Conservation (phyloP, 768 basidiomycete genomes). For the Mycena belliarum region DNA sequence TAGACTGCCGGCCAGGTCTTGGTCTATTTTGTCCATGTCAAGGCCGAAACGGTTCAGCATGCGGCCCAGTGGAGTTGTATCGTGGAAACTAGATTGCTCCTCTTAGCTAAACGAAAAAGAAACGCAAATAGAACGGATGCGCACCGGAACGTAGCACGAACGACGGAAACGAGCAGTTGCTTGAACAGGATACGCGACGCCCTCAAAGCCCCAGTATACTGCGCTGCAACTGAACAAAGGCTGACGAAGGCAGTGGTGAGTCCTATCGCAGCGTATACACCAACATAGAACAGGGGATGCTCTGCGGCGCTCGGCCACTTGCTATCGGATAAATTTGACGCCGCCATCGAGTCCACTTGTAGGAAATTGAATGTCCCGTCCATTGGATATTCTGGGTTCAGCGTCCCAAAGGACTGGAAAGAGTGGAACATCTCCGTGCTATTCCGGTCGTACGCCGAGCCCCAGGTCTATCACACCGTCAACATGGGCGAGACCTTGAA, state of each 20-base stretch:
- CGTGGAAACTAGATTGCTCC: conserved; percentile 13
- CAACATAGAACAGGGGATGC: conserved; percentile 66
- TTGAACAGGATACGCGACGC: conserved; percentile 41
- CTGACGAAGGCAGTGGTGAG: conserved; percentile 46
- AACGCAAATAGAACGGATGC: no score
- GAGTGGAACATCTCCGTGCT: background rate
- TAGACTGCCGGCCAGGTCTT: conserved; percentile 63
- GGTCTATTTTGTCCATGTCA: conserved; percentile 88
- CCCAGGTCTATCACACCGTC: conserved; percentile 41
- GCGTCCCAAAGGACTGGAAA: conserved; percentile 8
- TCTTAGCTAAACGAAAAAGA: no score
- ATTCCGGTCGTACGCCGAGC: conserved; percentile 42
- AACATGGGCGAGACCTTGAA: background rate
- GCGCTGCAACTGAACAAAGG: conserved; percentile 45
- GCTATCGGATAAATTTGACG: conserved; percentile 19
- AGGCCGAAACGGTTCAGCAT: conserved; percentile 76
- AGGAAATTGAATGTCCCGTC: conserved; percentile 10
- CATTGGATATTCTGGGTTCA: conserved; percentile 14
- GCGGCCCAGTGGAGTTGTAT: conserved; percentile 83
- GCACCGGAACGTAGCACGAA: conserved; percentile 62
- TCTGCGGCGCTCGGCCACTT: conserved; percentile 48
- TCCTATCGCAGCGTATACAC: conserved; percentile 59
- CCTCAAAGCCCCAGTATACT: conserved; percentile 54
- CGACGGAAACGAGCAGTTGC: conserved; percentile 47
- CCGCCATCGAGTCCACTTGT: background rate